Evolutionary conservation across 306 rosid species (phyloP), one percentile per base, ranked within the genome.

Genomic region (Lathyrus tuberosus): DNA sequence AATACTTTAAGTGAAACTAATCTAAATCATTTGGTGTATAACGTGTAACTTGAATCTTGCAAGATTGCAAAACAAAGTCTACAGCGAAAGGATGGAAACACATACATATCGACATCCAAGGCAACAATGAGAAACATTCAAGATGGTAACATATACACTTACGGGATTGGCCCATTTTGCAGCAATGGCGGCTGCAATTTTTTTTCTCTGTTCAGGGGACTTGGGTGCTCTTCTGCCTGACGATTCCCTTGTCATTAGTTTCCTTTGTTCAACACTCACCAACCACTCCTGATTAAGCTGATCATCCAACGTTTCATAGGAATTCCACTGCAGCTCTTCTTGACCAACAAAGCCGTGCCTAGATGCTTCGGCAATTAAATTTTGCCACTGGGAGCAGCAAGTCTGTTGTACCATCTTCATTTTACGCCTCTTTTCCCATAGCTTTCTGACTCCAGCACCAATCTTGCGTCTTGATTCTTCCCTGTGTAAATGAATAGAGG

Each of bases 91-190:
- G 22, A 20, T 20, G 22, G 22, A 20, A 4, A n/a, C n/a, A n/a
- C n/a, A n/a, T n/a, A n/a, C n/a, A n/a, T n/a, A n/a, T n/a, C n/a
- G n/a, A n/a, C n/a, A n/a, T n/a, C n/a, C n/a, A n/a, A n/a, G n/a
- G n/a, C n/a, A n/a, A n/a, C n/a, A n/a, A n/a, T n/a, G n/a, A n/a
- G n/a, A n/a, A n/a, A 20, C 54, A 46, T 26, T 28, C 63, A 77
- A 58, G 41, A 72, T 26, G 49, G 22, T 20, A 20, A 20, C 22
- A 20, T 20, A 20, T 20, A 20, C 1, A 87, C 97, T 78, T 82
- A 91, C 99, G 64, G 95, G 88, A 79, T 91, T 88, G 22, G 88
- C 85, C 99, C 99, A 94, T 86, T 94, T 94, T 71, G 95, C 86
- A 75, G 89, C 48, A 79, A 94, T 91, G 74, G 97, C 91, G 84